A percentile compares a stretch with the other conserved stretches of the same genome.
Conservation (phyloP, 2,329 filamentous ascomycete genomes). For the Fusarium pseudoanthophilum region DNA sequence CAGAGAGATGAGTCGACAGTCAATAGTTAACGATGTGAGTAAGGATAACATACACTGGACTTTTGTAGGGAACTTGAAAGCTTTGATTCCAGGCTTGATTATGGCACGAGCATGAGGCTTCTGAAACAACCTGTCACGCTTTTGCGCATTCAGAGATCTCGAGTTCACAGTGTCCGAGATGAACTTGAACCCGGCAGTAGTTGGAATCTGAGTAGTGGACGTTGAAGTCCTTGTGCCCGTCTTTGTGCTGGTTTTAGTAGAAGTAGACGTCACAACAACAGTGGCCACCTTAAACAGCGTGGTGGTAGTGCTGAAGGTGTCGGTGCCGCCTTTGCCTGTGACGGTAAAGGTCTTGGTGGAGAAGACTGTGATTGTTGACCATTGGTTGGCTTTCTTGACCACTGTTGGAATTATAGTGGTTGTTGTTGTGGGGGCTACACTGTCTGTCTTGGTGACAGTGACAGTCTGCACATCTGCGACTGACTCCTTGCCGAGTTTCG, state of each 20-base stretch:
- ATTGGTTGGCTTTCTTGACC: not conserved
- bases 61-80: not conserved
- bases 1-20: too few species aligned
- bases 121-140: not conserved
- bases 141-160: not conserved
- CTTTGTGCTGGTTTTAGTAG: constrained; percentile 1
- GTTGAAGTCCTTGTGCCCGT: constrained; percentile 4
- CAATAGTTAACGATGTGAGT: too few species aligned
- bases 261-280: constrained; percentile 2
- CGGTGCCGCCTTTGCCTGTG: not conserved
- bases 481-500: constrained; percentile 8
- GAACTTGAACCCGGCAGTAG: not conserved
- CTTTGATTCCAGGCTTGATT: constrained; percentile 3
- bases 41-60: not conserved
- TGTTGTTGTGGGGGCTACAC: not conserved
- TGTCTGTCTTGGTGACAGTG: constrained; percentile 2
- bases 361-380: constrained; percentile 10
- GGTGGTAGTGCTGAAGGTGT: constrained; percentile 2
- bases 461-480: not conserved
- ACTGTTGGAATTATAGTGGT: constrained; percentile 2
- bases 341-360: constrained; percentile 1
- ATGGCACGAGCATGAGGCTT: not conserved
- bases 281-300: constrained; percentile 13
- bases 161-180: constrained; percentile 7
- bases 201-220: constrained; percentile 1